These are phyloP conservation scores for Circinella minor DNA, from an alignment of 371 early-diverging fungal genomes.

Conservation along the genomic window DNA sequence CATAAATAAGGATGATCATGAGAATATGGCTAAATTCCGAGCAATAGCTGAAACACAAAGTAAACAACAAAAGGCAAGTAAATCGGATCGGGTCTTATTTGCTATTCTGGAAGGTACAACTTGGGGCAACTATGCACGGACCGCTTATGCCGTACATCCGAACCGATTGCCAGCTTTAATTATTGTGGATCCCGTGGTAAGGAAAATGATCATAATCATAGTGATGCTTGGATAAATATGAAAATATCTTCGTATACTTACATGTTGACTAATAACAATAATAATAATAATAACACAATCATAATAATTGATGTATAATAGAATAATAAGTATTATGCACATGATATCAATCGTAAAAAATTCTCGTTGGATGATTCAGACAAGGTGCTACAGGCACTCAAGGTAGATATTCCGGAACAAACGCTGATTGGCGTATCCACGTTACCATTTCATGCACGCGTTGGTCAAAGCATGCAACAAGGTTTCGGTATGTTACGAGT, in stretches of 20 bases:
- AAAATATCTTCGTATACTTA: neutral
- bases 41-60: constrained; percentile 11
- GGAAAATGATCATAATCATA: no score
- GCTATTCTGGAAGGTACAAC: constrained; percentile 23
- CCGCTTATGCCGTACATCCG: constrained; percentile 22
- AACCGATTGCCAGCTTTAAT: constrained; percentile 25
- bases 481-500: constrained; percentile 15
- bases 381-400: constrained; percentile 14
- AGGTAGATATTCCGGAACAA: constrained; percentile 12
- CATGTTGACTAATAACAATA: no score
- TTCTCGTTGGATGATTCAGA: constrained; percentile 25
- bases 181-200: constrained; percentile 32
- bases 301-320: neutral
- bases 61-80: constrained; percentile 17
- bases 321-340: constrained; percentile 20
- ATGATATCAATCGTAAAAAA: constrained; percentile 15
- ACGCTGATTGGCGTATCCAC: constrained; percentile 25
- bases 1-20: constrained; percentile 22
- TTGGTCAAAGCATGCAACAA: constrained; percentile 18
- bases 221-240: neutral
- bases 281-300: no score
- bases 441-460: constrained; percentile 20
- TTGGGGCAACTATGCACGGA: constrained; percentile 28
- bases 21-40: constrained; percentile 28
- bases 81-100: constrained; percentile 27